phyloP scores from a whole-genome alignment of 306 rosid species.

The Fragaria vesca region DNA sequence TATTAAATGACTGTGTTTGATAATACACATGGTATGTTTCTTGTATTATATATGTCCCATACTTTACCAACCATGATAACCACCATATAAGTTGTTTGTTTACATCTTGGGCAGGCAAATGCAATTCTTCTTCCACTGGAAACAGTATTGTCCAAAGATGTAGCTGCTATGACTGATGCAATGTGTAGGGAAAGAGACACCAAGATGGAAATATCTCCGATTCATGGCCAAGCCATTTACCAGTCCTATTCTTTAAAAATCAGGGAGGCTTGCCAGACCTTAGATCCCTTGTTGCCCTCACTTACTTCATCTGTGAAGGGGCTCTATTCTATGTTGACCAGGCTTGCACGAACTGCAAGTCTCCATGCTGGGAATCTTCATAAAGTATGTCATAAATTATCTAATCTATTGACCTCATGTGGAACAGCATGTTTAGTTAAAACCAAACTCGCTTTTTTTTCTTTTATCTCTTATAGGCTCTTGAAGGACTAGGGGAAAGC shows the following conservation, averaged over 20 bases:
- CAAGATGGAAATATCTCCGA: slow-evolving; percentile 75
- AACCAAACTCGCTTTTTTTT: slow-evolving; percentile 16
- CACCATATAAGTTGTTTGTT: slow-evolving; percentile 28
- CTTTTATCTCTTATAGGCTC: slow-evolving; percentile 62
- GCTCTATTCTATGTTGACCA: slow-evolving; percentile 77
- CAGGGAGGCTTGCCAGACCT: slow-evolving; percentile 71
- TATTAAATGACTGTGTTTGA: neutral
- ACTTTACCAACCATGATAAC: neutral
- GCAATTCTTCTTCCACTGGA: slow-evolving; percentile 87
- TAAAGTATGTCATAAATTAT: slow-evolving; percentile 53
- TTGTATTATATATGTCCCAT: neutral
- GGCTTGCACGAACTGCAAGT: slow-evolving; percentile 89
- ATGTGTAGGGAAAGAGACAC: slow-evolving; percentile 69
- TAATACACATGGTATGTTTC: neutral
- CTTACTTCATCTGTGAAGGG: slow-evolving; percentile 77
- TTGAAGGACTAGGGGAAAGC: slow-evolving; percentile 96
- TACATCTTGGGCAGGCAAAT: slow-evolving; percentile 60
- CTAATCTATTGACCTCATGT: slow-evolving; percentile 5
- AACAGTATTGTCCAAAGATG: slow-evolving; percentile 85
- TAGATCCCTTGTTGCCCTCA: slow-evolving; percentile 75
- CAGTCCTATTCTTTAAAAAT: slow-evolving; percentile 79
- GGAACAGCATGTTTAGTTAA: slow-evolving; percentile 12
- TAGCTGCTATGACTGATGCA: slow-evolving; percentile 84
- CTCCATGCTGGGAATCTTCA: slow-evolving; percentile 96
- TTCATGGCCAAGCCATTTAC: slow-evolving; percentile 97